Evolutionary conservation across 495 filamentous ascomycete species (phyloP), one percentile per base, ranked within the genome.

Genomic region (Penicillium lividum): DNA sequence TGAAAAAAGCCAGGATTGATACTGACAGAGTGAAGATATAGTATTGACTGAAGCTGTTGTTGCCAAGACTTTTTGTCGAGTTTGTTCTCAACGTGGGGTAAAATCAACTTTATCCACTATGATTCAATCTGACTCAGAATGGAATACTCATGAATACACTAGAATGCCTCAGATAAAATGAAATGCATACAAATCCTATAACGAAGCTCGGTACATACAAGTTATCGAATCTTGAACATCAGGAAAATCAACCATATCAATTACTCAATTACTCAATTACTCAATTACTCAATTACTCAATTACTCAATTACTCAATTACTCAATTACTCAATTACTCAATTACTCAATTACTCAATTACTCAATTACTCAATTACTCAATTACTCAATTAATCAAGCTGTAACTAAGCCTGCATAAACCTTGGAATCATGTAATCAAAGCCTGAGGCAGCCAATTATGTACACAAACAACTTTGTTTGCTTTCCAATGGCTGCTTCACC

Each of bases 91-190:
- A 51, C 53, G 57, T 52, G 49, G 49, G 49, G 49, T 29, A 47
- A 30, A 46, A 54, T 55, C 47, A 48, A 53, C 44, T 46, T 30
- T 42, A 33, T 38, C 50, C 34, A 31, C 58, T 29, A 52, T 52
- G 62, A 64, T 58, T 58, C 62, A 64, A 64, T 55, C 58, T 64
- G 62, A 64, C 58, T 64, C 62, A 64, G 47, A 7, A 34, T 50
- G 47, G 43, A 46, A 46, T 1, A 46, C 43, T 46, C 18, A 27
- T 27, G 18, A 46, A 25, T 18, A 46, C n/a, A 25, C 5, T 8
- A 49, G 46, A 49, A 49, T 30, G 46, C 33, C 27, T 49, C 46
- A 49, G 6, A 36, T 1, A 11, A 13, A 36, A 11, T 11, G 33
- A 11, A 36, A 22, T 22, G 22, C 22, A 22, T 22, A 22, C 22